phyloP scores from a whole-genome alignment of 306 rosid species.

The Vachellia pachyceras region DNA sequence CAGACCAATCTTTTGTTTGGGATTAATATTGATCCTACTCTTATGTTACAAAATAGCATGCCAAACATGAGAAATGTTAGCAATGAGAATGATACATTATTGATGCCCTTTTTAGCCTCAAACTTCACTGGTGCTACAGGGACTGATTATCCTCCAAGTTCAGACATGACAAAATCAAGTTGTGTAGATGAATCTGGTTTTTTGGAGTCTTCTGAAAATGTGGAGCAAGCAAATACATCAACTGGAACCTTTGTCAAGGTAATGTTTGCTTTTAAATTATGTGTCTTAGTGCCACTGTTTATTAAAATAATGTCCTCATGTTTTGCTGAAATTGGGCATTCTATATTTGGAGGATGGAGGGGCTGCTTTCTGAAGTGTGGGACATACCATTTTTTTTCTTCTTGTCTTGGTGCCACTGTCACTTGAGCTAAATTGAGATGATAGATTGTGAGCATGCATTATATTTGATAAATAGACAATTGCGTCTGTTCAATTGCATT shows the following conservation, averaged over 20 bases:
- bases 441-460: background rate
- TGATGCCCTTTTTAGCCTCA: slow-evolving; percentile 65
- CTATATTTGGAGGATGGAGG: background rate
- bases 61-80: slow-evolving; percentile 67
- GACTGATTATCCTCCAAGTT: slow-evolving; percentile 64
- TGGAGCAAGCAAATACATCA: slow-evolving; percentile 66
- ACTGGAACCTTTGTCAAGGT: slow-evolving; percentile 89
- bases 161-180: slow-evolving; percentile 64
- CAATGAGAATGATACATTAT: slow-evolving; percentile 59
- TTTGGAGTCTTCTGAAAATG: slow-evolving; percentile 79
- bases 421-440: background rate
- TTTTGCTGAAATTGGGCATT: background rate
- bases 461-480: background rate
- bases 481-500: background rate
- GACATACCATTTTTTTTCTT: background rate
- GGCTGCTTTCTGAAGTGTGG: background rate
- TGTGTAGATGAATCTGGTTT: slow-evolving; percentile 78
- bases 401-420: no score
- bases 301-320: background rate
- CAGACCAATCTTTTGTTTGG: slow-evolving; percentile 82
- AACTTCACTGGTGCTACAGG: slow-evolving; percentile 67
- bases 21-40: slow-evolving; percentile 77
- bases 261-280: background rate
- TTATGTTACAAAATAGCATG: slow-evolving; percentile 75
- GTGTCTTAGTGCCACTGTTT: background rate